Conservation (phyloP, 2,329 filamentous ascomycete genomes). For the Phialophora verrucosa region DNA sequence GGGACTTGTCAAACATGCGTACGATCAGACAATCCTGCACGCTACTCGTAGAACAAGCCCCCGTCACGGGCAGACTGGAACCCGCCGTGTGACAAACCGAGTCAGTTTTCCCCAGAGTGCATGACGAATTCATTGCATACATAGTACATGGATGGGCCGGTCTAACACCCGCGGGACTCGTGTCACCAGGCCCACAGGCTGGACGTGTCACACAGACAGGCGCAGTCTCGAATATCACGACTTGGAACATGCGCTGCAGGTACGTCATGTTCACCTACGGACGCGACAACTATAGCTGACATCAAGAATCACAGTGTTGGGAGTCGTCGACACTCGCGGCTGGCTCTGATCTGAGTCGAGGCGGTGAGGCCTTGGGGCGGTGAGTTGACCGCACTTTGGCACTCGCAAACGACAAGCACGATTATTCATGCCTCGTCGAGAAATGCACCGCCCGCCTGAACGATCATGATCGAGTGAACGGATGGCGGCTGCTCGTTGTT, state of each 20-base stretch:
- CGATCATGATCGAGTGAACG: constrained; percentile 8
- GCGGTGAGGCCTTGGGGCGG: constrained; percentile 24
- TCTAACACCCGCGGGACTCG: background rate
- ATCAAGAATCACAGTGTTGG: constrained; percentile 7
- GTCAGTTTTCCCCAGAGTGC: constrained; percentile 16
- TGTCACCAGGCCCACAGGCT: background rate
- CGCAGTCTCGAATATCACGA: constrained; percentile 15
- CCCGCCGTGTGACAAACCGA: constrained; percentile 15
- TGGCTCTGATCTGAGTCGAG: constrained; percentile 4
- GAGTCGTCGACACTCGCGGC: constrained; percentile 9
- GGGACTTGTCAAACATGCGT: background rate
- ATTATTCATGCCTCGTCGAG: constrained; percentile 5
- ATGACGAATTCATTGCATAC: constrained; percentile 5
- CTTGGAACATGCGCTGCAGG: constrained; percentile 7
- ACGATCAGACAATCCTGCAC: background rate
- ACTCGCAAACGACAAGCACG: background rate
- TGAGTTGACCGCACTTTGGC: constrained; percentile 29
- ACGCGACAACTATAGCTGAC: constrained; percentile 8
- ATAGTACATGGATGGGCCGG: background rate
- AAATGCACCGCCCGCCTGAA: background rate
- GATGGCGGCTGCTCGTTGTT: constrained; percentile 9
- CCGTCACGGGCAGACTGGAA: background rate
- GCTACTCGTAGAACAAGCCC: constrained; percentile 6
- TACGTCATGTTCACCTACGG: background rate
- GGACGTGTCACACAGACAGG: constrained; percentile 22